Evolutionary conservation across 2,329 filamentous ascomycete genomes (phyloP).

Genomic region (Huntiella decipiens): DNA sequence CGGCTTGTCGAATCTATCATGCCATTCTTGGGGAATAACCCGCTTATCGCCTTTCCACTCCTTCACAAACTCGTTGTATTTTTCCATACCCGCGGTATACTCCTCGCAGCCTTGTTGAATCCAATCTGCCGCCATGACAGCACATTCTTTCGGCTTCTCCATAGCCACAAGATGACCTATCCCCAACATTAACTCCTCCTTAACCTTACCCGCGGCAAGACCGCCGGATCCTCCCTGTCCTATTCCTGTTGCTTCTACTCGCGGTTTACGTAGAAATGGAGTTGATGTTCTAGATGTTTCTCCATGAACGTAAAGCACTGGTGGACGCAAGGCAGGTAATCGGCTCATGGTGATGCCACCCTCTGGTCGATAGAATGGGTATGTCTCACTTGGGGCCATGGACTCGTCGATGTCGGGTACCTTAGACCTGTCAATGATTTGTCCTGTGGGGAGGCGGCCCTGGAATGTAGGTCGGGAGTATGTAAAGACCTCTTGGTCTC

Average conservation of each 20-base stretch:
- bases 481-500: constrained; percentile 68
- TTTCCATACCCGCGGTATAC: constrained; percentile 25
- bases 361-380: constrained; percentile 49
- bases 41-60: not conserved
- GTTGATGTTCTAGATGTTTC: constrained; percentile 35
- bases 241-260: constrained; percentile 43
- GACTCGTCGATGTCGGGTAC: constrained; percentile 26
- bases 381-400: constrained; percentile 18
- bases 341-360: constrained; percentile 33
- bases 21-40: no score
- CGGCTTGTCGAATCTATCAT: no score
- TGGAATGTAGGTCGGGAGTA: constrained; percentile 45
- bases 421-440: constrained; percentile 22
- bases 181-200: constrained; percentile 41
- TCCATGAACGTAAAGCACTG: constrained; percentile 52
- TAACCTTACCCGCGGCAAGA: constrained; percentile 43
- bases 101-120: constrained; percentile 35
- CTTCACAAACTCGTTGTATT: constrained; percentile 37
- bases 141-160: constrained; percentile 52
- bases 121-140: constrained; percentile 38
- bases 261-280: constrained; percentile 31
- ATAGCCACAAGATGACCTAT: constrained; percentile 70
- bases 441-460: constrained; percentile 22
- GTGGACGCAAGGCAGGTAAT: constrained; percentile 42
- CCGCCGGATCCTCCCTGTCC: constrained; percentile 52